These are phyloP conservation scores for Oryza rufipogon DNA, from an alignment of 176 grass and related monocot species.

Conservation along the genomic window DNA sequence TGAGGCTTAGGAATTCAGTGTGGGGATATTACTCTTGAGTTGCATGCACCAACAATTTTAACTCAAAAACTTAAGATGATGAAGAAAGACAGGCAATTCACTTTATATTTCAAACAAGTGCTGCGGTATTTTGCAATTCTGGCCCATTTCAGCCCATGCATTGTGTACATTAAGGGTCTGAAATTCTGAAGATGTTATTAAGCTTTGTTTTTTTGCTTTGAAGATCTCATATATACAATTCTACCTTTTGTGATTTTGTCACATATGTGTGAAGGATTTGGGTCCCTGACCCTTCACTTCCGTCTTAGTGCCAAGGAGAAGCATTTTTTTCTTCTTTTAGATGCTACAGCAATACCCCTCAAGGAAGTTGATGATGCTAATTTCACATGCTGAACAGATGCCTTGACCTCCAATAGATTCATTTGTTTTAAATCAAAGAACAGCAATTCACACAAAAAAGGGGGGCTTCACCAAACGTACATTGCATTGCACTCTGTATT, in stretches of 20 bases:
- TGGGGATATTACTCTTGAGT: too few species aligned
- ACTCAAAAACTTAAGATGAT: too few species aligned
- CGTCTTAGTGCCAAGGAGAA: not conserved
- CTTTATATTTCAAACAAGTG: too few species aligned
- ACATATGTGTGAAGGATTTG: not conserved
- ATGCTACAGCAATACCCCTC: not conserved
- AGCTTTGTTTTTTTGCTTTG: not conserved
- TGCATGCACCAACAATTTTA: too few species aligned
- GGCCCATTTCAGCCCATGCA: not conserved
- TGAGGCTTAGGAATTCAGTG: too few species aligned
- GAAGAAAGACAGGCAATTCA: too few species aligned
- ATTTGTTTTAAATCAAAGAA: not conserved
- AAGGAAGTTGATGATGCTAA: not conserved
- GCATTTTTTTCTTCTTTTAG: too few species aligned
- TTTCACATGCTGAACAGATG: not conserved
- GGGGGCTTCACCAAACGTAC: not conserved
- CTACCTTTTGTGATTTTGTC: not conserved
- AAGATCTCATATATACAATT: not conserved
- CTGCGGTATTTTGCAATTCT: too few species aligned
- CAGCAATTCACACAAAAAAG: not conserved
- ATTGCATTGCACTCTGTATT: slow-evolving; percentile 6
- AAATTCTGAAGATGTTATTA: not conserved
- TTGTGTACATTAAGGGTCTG: not conserved
- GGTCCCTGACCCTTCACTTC: not conserved
- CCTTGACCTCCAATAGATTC: not conserved